Evolutionary conservation across 73 alveolate species (phyloP).

Genomic region (Loxodes magnus): DNA sequence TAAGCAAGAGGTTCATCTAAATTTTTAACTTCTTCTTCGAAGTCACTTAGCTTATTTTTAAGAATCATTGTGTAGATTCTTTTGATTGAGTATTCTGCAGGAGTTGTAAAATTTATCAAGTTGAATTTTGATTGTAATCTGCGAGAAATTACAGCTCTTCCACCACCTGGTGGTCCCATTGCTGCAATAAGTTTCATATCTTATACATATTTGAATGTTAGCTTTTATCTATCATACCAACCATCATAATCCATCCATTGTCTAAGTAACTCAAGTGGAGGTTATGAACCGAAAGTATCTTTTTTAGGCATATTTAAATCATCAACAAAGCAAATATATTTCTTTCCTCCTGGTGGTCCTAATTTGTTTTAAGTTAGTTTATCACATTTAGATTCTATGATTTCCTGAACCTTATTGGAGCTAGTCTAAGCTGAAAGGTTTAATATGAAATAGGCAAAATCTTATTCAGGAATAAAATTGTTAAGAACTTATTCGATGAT

Average conservation of each 20-base stretch:
- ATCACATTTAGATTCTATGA: constrained; percentile 92
- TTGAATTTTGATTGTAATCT: constrained; percentile 60
- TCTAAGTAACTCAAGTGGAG: constrained; percentile 95
- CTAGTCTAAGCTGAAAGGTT: constrained; percentile 94
- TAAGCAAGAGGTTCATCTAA: constrained; percentile 36
- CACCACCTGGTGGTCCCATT: constrained; percentile 98
- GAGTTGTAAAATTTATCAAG: constrained; percentile 53
- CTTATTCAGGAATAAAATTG: constrained; percentile 60
- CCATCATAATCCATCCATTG: constrained; percentile 98
- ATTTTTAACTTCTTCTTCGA: constrained; percentile 65
- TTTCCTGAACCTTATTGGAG: constrained; percentile 78
- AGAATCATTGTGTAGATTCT: constrained; percentile 59
- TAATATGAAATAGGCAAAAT: constrained; percentile 76
- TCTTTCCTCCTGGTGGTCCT: constrained; percentile 92
- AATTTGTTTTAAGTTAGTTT: constrained; percentile 93
- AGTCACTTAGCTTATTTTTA: constrained; percentile 53
- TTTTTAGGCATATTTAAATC: constrained; percentile 99
- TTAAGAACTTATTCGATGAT: constrained; percentile 44
- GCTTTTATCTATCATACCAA: constrained; percentile 79
- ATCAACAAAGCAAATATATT: constrained; percentile 90
- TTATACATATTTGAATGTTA: constrained; percentile 37
- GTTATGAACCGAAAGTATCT: constrained; percentile 95
- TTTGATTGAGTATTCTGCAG: constrained; percentile 67
- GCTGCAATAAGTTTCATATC: constrained; percentile 84
- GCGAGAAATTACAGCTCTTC: constrained; percentile 78